phyloP scores from a whole-genome alignment of 2,329 filamentous ascomycete species.

The Ophiostoma ips region DNA sequence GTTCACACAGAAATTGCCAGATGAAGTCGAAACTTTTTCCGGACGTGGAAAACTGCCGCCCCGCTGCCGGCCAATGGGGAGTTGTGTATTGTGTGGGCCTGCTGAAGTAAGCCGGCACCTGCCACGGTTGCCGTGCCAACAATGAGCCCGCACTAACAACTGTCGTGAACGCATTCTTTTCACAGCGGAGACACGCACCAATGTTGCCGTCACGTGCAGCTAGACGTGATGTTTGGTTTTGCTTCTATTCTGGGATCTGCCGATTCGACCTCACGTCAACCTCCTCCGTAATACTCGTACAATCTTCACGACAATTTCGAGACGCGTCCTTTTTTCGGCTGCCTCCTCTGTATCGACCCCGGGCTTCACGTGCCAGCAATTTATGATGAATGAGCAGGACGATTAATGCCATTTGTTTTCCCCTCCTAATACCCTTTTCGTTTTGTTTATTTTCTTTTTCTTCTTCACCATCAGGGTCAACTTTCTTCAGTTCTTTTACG shows the following conservation, averaged over 20 bases:
- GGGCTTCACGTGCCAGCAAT: conserved; percentile 15
- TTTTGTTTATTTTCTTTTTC: conserved; percentile 15
- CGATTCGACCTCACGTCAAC: too few species aligned
- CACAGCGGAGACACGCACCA: too few species aligned
- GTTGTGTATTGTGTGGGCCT: background rate
- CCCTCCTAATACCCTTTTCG: background rate
- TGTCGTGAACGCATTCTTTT: background rate
- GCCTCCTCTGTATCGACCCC: background rate
- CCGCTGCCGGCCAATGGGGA: conserved; percentile 6
- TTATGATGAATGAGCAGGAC: conserved; percentile 21
- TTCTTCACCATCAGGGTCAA: too few species aligned
- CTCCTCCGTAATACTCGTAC: too few species aligned
- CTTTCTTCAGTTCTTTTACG: background rate
- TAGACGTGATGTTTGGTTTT: too few species aligned
- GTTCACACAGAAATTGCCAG: background rate
- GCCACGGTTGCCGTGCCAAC: conserved; percentile 12
- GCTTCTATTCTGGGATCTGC: too few species aligned
- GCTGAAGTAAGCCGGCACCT: background rate
- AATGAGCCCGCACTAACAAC: conserved; percentile 4
- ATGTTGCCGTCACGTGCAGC: too few species aligned
- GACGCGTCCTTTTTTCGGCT: too few species aligned
- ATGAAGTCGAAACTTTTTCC: background rate
- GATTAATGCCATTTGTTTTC: conserved; percentile 14
- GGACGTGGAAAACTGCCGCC: conserved; percentile 3
- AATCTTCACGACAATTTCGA: too few species aligned